These are phyloP conservation scores for Russula abietina DNA, from an alignment of 768 basidiomycete genomes.

Conservation along the genomic window DNA sequence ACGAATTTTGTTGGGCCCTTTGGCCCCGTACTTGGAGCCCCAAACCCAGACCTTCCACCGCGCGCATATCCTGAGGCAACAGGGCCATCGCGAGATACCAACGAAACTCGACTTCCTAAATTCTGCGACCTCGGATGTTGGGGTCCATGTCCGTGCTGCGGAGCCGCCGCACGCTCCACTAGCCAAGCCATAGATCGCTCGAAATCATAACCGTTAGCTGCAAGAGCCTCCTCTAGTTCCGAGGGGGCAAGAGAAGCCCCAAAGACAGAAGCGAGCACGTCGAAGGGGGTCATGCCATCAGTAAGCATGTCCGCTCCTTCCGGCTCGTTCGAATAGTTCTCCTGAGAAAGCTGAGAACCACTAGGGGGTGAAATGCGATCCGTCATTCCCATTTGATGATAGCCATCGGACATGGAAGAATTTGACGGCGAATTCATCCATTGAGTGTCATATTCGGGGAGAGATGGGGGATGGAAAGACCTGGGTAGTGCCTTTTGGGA, in stretches of 20 bases:
- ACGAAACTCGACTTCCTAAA: slow-evolving; percentile 60
- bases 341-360: slow-evolving; percentile 21
- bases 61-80: slow-evolving; percentile 30
- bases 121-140: slow-evolving; percentile 50
- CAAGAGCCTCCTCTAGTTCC: slow-evolving; percentile 90
- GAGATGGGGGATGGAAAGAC: slow-evolving; percentile 57
- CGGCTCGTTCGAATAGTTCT: slow-evolving; percentile 33
- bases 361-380: slow-evolving; percentile 22
- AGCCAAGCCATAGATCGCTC: slow-evolving; percentile 94
- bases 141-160: slow-evolving; percentile 34
- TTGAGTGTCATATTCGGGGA: slow-evolving; percentile 56
- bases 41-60: slow-evolving; percentile 40
- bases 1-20: slow-evolving; percentile 36
- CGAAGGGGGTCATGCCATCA: slow-evolving; percentile 96
- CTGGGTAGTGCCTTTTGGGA: slow-evolving; percentile 44
- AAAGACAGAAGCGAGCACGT: slow-evolving; percentile 91
- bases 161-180: slow-evolving; percentile 62
- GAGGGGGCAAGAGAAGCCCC: slow-evolving; percentile 83
- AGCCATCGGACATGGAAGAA: slow-evolving; percentile 48
- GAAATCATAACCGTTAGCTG: slow-evolving; percentile 86
- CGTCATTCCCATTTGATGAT: slow-evolving; percentile 27
- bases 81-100: slow-evolving; percentile 53
- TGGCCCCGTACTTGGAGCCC: slow-evolving; percentile 23
- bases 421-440: slow-evolving; percentile 52
- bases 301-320: slow-evolving; percentile 60